phyloP scores from a whole-genome alignment of 345 rosid species.

The Camelina laxa region DNA sequence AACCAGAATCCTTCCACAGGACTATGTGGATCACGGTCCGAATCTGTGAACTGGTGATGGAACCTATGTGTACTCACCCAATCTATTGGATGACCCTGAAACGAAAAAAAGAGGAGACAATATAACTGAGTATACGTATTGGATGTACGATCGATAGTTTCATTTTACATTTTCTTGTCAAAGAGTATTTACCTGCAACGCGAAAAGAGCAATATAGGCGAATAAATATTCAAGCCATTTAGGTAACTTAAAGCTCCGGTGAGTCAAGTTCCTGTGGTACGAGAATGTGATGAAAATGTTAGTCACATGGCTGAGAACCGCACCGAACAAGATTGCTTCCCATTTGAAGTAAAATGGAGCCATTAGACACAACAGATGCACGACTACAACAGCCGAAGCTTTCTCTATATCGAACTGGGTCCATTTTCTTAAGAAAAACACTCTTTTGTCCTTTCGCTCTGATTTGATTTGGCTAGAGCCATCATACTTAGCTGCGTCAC shows the following conservation, averaged over 20 bases:
- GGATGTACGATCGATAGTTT: neutral
- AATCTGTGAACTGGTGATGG: conserved; percentile 6
- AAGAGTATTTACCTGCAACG: neutral
- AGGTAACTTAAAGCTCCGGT: neutral
- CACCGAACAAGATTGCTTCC: neutral
- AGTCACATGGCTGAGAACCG: neutral
- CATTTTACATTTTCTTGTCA: no score
- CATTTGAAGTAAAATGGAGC: neutral
- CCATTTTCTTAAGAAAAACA: neutral
- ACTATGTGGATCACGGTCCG: conserved; percentile 2
- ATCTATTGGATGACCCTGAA: neutral
- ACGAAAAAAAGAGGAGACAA: neutral
- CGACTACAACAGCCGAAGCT: neutral
- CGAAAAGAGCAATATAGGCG: neutral
- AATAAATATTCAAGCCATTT: neutral
- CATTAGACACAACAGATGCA: neutral
- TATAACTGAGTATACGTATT: neutral
- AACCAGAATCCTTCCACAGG: neutral
- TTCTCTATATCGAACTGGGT: neutral
- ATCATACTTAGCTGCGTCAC: neutral
- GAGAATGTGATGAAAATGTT: neutral
- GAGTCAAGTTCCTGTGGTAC: neutral
- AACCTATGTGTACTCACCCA: neutral
- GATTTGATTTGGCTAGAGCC: neutral
- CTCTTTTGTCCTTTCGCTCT: neutral